phyloP scores from a whole-genome alignment of 371 early-diverging fungal species.

The Paraphysoderma sedebokerense region DNA sequence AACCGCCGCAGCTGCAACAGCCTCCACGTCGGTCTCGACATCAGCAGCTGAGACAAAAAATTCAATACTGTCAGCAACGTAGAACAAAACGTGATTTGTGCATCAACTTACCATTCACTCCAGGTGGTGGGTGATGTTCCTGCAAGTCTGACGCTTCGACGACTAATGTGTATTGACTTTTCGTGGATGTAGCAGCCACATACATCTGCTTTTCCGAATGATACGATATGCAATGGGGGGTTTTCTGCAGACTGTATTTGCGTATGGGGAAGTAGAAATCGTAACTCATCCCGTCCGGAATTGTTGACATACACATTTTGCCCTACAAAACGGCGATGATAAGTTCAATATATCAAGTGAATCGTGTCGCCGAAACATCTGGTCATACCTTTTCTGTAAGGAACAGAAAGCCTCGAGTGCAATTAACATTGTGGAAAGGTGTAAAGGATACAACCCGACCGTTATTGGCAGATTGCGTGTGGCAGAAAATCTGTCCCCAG shows the following conservation, averaged over 20 bases:
- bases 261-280: slow-evolving; percentile 75
- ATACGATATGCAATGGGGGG: slow-evolving; percentile 57
- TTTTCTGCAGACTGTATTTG: slow-evolving; percentile 51
- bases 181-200: slow-evolving; percentile 48
- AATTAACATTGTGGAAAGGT: slow-evolving; percentile 67
- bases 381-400: slow-evolving; percentile 14
- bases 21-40: background rate
- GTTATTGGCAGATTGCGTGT: slow-evolving; percentile 19
- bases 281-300: slow-evolving; percentile 29
- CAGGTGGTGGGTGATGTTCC: slow-evolving; percentile 13
- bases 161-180: slow-evolving; percentile 38
- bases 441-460: slow-evolving; percentile 50
- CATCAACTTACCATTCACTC: slow-evolving; percentile 10
- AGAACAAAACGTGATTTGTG: too few species aligned
- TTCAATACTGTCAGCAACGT: too few species aligned
- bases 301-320: background rate
- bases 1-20: background rate
- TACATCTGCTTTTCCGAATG: slow-evolving; percentile 68
- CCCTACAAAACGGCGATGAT: background rate
- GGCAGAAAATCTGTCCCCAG: slow-evolving; percentile 2
- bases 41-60: background rate
- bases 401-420: slow-evolving; percentile 58
- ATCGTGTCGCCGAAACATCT: slow-evolving; percentile 6
- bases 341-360: slow-evolving; percentile 30
- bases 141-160: slow-evolving; percentile 44